Percentiles rank a stretch among this genome's conserved stretches.
phyloP scores from a whole-genome alignment of 2,329 filamentous ascomycete species.

The Fusarium sp. region DNA sequence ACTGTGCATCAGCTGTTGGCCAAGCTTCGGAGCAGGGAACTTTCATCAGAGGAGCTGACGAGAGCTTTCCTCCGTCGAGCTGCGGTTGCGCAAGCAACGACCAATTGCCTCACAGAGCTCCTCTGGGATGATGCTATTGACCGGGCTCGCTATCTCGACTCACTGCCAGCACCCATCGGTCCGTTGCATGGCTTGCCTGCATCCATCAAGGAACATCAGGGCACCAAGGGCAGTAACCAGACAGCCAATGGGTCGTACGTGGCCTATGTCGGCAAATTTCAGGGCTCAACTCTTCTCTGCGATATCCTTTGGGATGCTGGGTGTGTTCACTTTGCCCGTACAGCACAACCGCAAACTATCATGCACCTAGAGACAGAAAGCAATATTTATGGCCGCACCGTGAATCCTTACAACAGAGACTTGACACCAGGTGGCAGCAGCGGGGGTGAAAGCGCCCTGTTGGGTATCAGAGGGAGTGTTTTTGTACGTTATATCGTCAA shows the following conservation, averaged over 20 bases:
- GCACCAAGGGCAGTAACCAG: conserved; percentile 48
- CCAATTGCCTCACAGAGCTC: conserved; percentile 51
- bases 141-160: conserved; percentile 50
- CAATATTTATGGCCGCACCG: conserved; percentile 73
- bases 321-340: conserved; percentile 69
- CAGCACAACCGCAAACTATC: conserved; percentile 75
- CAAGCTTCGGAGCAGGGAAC: background rate
- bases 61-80: conserved; percentile 15
- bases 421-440: conserved; percentile 75
- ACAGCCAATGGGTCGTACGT: conserved; percentile 44
- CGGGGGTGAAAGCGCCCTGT: conserved; percentile 66
- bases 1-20: conserved; percentile 1
- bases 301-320: conserved; percentile 45
- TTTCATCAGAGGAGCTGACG: conserved; percentile 13
- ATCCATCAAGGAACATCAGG: conserved; percentile 52
- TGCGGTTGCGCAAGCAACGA: conserved; percentile 28
- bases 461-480: conserved; percentile 58
- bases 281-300: conserved; percentile 50
- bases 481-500: conserved; percentile 44
- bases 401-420: conserved; percentile 74
- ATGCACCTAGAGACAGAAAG: conserved; percentile 72
- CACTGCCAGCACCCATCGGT: conserved; percentile 49
- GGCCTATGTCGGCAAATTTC: conserved; percentile 46
- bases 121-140: conserved; percentile 52
- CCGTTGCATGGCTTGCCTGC: conserved; percentile 51